Conservation (phyloP, 2,329 filamentous ascomycete species). For the Diplodia seriata region DNA sequence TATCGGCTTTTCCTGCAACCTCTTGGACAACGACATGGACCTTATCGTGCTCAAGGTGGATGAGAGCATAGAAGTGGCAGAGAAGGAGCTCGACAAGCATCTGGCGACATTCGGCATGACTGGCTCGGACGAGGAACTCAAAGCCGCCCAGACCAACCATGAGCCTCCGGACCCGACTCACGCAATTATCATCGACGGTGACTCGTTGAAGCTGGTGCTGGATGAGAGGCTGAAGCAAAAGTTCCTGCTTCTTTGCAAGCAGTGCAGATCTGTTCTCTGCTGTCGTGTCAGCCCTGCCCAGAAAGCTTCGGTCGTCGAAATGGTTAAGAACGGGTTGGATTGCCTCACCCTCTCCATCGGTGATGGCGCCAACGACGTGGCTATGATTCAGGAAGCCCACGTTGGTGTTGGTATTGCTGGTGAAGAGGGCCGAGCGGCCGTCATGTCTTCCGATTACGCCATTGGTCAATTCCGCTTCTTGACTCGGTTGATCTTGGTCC, state of each 20-base stretch:
- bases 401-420: constrained; percentile 96
- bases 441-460: constrained; percentile 95
- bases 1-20: constrained; percentile 98
- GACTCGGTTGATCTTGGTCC: constrained; percentile 82
- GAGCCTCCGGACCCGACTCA: constrained; percentile 86
- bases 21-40: constrained; percentile 98
- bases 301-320: constrained; percentile 93
- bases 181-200: constrained; percentile 92
- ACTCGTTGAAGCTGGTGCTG: constrained; percentile 87
- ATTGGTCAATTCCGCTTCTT: constrained; percentile 94
- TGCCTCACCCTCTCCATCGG: constrained; percentile 96
- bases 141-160: constrained; percentile 79
- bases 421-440: constrained; percentile 88
- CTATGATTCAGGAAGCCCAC: constrained; percentile 97
- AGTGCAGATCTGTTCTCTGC: constrained; percentile 95
- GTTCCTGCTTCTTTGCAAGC: constrained; percentile 93
- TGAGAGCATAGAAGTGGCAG: constrained; percentile 68
- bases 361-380: constrained; percentile 93
- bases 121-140: constrained; percentile 85
- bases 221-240: constrained; percentile 84
- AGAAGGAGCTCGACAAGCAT: constrained; percentile 75
- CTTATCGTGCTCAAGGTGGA: constrained; percentile 86
- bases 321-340: constrained; percentile 94
- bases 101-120: constrained; percentile 77
- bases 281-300: constrained; percentile 96